These are phyloP conservation scores for Physcia stellaris DNA, from an alignment of 495 filamentous ascomycete genomes.

Conservation along the genomic window DNA sequence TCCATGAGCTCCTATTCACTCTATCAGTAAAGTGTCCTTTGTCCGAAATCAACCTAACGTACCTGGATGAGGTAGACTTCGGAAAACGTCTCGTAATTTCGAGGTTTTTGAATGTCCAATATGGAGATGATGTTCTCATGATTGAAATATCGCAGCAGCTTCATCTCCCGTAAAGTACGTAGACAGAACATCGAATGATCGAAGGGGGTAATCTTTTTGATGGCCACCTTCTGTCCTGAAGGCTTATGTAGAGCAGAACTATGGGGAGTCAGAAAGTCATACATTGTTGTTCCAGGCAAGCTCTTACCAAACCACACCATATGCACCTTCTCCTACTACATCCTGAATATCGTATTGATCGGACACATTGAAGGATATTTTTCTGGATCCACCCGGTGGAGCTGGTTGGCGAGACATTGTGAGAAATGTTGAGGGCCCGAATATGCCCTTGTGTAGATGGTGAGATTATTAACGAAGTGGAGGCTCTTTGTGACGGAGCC, in stretches of 20 bases:
- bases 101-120: constrained; percentile 94
- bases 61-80: constrained; percentile 99
- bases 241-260: constrained; percentile 98
- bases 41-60: constrained; percentile 14
- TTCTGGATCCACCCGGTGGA: constrained; percentile 53
- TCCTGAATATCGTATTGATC: constrained; percentile 99
- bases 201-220: constrained; percentile 99
- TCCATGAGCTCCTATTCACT: constrained; percentile 88
- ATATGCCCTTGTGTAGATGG: neutral
- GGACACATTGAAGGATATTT: constrained; percentile 99
- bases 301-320: constrained; percentile 94
- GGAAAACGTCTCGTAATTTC: constrained; percentile 89
- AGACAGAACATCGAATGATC: constrained; percentile 99
- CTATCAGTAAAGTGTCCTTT: neutral
- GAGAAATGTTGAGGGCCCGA: neutral
- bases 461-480: too few relatives aligned
- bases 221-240: constrained; percentile 95
- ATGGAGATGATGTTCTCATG: constrained; percentile 99
- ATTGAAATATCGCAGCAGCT: constrained; percentile 97
- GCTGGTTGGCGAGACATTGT: constrained; percentile 34
- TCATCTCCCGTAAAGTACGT: constrained; percentile 96
- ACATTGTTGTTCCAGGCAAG: neutral
- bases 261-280: constrained; percentile 13
- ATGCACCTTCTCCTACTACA: constrained; percentile 97
- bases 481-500: too few relatives aligned